Evolutionary conservation across 495 filamentous ascomycete species (phyloP).

Genomic region (Acidomyces sp.): DNA sequence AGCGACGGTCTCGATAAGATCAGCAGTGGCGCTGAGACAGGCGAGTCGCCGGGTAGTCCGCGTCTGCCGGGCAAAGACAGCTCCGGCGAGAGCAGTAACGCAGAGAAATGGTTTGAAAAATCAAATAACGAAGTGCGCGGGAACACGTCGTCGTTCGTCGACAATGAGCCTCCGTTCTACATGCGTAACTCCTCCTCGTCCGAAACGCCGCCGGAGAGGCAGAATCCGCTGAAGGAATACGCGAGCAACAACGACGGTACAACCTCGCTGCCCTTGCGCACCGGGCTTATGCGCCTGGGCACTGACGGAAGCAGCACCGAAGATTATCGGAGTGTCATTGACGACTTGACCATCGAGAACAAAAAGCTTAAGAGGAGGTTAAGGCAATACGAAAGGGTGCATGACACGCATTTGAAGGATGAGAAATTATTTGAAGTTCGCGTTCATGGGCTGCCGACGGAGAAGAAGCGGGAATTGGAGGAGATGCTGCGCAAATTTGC

Average conservation of each 20-base stretch:
- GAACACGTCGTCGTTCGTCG: conserved; percentile 17
- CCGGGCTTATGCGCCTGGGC: conserved; percentile 7
- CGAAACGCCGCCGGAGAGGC: conserved; percentile 21
- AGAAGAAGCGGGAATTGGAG: conserved; percentile 62
- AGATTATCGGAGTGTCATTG: conserved; percentile 31
- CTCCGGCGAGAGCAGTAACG: conserved; percentile 32
- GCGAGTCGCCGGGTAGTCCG: conserved; percentile 5
- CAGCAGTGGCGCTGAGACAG: neutral
- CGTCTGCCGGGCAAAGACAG: conserved; percentile 20
- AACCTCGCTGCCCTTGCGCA: conserved; percentile 13
- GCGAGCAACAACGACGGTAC: neutral
- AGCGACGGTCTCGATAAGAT: conserved; percentile 10
- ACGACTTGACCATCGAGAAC: conserved; percentile 33
- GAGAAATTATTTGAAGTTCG: conserved; percentile 69
- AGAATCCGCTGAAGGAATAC: neutral
- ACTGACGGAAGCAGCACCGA: conserved; percentile 23
- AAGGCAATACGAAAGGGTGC: conserved; percentile 50
- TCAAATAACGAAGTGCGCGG: conserved; percentile 28
- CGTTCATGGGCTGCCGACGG: conserved; percentile 49
- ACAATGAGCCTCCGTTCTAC: conserved; percentile 32
- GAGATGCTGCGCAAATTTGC: conserved; percentile 55
- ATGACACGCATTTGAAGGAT: conserved; percentile 43
- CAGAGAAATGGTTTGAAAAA: conserved; percentile 31
- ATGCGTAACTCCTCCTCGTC: conserved; percentile 26
- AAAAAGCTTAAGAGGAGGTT: conserved; percentile 56